Evolutionary conservation across 2,329 filamentous ascomycete species (phyloP).

Genomic region (Apiospora saccharicola): DNA sequence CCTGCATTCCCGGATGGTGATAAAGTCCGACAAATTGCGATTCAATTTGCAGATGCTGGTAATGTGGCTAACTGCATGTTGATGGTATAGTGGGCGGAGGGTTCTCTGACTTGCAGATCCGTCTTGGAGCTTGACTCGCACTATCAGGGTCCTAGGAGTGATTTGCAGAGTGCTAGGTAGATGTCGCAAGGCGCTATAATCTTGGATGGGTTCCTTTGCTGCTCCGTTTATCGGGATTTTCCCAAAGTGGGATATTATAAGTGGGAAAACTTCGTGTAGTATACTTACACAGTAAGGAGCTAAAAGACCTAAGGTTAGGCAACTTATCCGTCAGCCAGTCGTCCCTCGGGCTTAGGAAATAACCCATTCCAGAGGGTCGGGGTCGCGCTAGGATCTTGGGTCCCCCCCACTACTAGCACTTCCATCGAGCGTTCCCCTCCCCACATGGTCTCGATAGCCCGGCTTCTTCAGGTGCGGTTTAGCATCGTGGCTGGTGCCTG

Average conservation of each 20-base stretch:
- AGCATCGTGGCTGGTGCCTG: neutral
- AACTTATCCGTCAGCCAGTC: neutral
- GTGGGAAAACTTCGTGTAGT: neutral
- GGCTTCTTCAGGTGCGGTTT: neutral
- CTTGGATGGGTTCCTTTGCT: neutral
- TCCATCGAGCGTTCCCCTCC: neutral
- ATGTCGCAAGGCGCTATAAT: neutral
- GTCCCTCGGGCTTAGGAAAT: neutral
- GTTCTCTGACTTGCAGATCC: slow-evolving; percentile 1
- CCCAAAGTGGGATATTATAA: neutral
- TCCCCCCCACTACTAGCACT: neutral
- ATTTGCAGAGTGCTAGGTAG: too few species aligned
- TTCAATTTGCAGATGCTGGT: neutral
- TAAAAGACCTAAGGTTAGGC: neutral
- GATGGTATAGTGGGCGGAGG: neutral
- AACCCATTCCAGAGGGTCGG: neutral
- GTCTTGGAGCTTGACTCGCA: neutral
- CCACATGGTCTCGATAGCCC: neutral
- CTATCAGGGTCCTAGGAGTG: too few species aligned
- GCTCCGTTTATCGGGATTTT: neutral
- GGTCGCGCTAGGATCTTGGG: neutral
- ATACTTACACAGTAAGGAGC: neutral
- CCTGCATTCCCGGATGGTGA: neutral
- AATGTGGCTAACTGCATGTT: neutral
- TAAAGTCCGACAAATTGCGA: neutral